Evolutionary conservation across 306 rosid species (phyloP), one percentile per base, ranked within the genome.

Genomic region (Lithocarpus polystachyus): DNA sequence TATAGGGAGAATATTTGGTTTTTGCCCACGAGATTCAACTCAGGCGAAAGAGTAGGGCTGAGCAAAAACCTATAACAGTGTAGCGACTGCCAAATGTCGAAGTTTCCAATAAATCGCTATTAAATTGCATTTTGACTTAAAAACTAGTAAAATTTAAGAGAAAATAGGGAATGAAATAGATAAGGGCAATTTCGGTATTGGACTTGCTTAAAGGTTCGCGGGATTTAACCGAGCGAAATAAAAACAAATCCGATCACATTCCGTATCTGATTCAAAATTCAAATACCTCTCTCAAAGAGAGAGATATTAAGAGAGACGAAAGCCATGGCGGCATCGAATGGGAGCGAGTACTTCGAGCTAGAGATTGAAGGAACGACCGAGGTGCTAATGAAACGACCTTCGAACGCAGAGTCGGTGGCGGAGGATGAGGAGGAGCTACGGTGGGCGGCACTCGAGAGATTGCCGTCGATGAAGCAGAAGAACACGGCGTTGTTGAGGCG

Each of bases 291-390:
- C 15, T 13, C 17, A 23, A 15, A 10, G 40, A 17, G 14, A 29
- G 45, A 29, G 12, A 29, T 19, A 64, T 40, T 2, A 11, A 31
- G 45, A 6, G 45, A 64, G 22, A 29, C 7, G 7, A 18, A 24
- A 5, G 56, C 51, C 24, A 93, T 93, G 98, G 97, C 98, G 54
- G 93, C 97, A 22, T 87, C 95, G 2, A 87, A 90, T 20, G 98
- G 98, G 20, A 93, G 93, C 85, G 97, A 93, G 85, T 93, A 65
- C 69, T 89, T 87, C 55, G 97, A 88, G 35, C 53, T 48, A 3
- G 53, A 48, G 14, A 65, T 85, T 3, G 90, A 53, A 10, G 65
- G 74, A 0, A 56, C 17, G 8, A 73, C 15, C 71, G 89, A 89
- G 53, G 48, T 85, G 9, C 92, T 92, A 51, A 76, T 88, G 1